Evolutionary conservation across 345 rosid genomes (phyloP), one percentile per base, ranked within the genome.

Genomic region (Eucalyptus pauciflora): DNA sequence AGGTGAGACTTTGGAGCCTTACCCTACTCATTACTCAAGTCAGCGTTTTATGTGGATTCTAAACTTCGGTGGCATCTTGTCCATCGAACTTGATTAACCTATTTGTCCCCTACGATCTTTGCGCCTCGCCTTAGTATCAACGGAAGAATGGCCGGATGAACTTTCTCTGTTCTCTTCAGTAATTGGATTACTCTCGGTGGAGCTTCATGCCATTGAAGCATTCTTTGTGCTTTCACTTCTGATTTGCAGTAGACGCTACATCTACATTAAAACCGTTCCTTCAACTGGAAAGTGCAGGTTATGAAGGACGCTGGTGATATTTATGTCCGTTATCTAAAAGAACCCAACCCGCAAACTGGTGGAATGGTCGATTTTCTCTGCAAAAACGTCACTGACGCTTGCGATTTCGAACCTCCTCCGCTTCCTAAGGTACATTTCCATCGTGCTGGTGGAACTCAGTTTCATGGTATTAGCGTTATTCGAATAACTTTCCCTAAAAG

Each of bases 331-430:
- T 52, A 52, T 52, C 58, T 52, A 18, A 52, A 52, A 2, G 27
- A 22, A 56, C 29, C 62, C 62, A 9, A 56, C 62, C 24, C 10
- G 5, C 27, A 24, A 56, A 22, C 97, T 33, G 91, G 85, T 89
- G 90, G 94, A 27, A 93, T 98, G 87, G 89, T 90, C 1, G 93
- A 95, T 90, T 94, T 94, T 91, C 90, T 98, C 25, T 98, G 99
- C 90, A 96, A 96, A 89, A 97, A 95, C 88, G 87, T 94, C 50
- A 94, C 95, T 29, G 91, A 90, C 81, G 93, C 97, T 88, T 98
- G 99, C 90, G 90, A 50, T 49, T 92, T 91, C 91, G 93, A 95
- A 92, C 94, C 97, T 29, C 97, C 99, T 46, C 97, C 94, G 46
- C 89, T 96, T 76, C 97, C 96, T n/a, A 94, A 95, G 98, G 99